A percentile compares a stretch with the other conserved stretches of the same genome.
phyloP scores from a whole-genome alignment of 305 asterid species.

The Stenogyne calaminthoides region DNA sequence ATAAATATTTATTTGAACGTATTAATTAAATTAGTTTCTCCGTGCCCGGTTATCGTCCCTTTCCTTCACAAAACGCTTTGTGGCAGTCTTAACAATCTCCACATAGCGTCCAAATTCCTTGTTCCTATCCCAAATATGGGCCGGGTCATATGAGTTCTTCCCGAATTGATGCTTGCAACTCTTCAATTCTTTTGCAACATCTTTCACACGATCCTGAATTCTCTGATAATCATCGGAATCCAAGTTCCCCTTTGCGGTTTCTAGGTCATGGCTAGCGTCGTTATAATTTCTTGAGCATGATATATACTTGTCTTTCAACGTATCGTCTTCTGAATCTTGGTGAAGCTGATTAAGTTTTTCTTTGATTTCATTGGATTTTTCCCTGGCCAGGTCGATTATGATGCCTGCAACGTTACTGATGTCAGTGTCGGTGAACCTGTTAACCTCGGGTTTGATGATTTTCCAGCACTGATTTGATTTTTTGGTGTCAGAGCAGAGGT shows the following conservation, averaged over 20 bases:
- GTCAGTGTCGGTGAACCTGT: slow-evolving; percentile 16
- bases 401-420: not conserved
- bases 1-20: no score
- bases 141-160: slow-evolving; percentile 26
- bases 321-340: slow-evolving; percentile 10
- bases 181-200: slow-evolving; percentile 17
- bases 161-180: slow-evolving; percentile 25
- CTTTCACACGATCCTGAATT: slow-evolving; percentile 7
- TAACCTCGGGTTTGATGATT: slow-evolving; percentile 17
- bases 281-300: slow-evolving; percentile 32
- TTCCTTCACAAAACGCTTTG: not conserved
- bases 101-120: slow-evolving; percentile 26
- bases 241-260: not conserved
- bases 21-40: no score
- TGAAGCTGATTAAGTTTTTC: not conserved
- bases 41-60: not conserved
- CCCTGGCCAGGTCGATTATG: slow-evolving; percentile 22
- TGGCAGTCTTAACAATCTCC: slow-evolving; percentile 26
- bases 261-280: slow-evolving; percentile 21
- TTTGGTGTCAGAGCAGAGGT: slow-evolving; percentile 25
- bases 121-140: slow-evolving; percentile 29
- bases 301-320: not conserved
- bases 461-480: slow-evolving; percentile 22
- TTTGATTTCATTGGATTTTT: slow-evolving; percentile 25
- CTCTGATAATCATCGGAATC: not conserved